Evolutionary conservation across 805 yeast species (phyloP).

Genomic region (Myxozyma geophila): DNA sequence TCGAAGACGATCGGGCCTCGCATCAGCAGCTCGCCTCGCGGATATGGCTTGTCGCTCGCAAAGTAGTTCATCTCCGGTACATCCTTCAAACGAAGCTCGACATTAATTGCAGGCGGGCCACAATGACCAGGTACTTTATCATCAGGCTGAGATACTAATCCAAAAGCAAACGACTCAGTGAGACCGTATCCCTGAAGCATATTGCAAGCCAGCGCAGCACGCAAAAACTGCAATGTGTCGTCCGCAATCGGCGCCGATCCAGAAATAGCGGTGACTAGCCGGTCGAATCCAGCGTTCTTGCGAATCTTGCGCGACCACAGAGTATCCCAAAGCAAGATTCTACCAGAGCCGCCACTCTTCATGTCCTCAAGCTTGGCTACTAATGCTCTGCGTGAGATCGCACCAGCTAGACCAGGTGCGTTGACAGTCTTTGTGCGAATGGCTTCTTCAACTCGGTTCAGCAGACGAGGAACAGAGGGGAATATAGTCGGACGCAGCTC

Average conservation of each 20-base stretch:
- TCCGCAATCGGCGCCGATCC: conserved; percentile 77
- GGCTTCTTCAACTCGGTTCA: conserved; percentile 64
- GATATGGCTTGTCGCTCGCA: conserved; percentile 50
- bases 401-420: conserved; percentile 54
- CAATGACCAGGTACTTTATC: conserved; percentile 60
- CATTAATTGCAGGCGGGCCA: conserved; percentile 61
- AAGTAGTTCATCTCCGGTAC: conserved; percentile 66
- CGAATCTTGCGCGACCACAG: conserved; percentile 53
- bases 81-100: conserved; percentile 65
- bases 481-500: conserved; percentile 58
- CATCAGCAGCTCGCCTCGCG: conserved; percentile 63
- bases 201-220: conserved; percentile 61
- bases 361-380: conserved; percentile 48
- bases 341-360: conserved; percentile 50
- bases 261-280: conserved; percentile 48
- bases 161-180: conserved; percentile 38
- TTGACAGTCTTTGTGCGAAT: conserved; percentile 55
- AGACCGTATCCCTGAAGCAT: conserved; percentile 64
- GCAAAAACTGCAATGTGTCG: conserved; percentile 62
- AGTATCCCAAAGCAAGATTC: conserved; percentile 46
- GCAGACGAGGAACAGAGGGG: conserved; percentile 67
- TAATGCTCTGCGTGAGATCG: conserved; percentile 48
- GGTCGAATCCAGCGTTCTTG: conserved; percentile 54
- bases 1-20: conserved; percentile 68
- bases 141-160: conserved; percentile 44